Percentiles rank a stretch among this genome's conserved stretches.
These are phyloP conservation scores for Flaveria brownii DNA, from an alignment of 129 eudicot genomes.

Conservation along the genomic window DNA sequence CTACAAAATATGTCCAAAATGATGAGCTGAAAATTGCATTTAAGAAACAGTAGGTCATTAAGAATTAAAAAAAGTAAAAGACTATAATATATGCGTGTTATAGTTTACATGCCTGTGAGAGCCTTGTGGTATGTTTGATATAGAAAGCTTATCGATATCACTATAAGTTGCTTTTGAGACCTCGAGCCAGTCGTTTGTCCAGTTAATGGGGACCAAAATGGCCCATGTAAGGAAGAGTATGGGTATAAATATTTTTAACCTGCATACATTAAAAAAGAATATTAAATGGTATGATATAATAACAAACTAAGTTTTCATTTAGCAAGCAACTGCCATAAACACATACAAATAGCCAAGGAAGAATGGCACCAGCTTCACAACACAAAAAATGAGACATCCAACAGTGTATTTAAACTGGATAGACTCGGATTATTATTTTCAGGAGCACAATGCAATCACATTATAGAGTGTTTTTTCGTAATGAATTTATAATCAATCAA, in stretches of 20 bases:
- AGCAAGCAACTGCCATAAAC: background rate
- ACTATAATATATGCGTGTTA: background rate
- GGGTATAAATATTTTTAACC: conserved; percentile 89
- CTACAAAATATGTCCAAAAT: conserved; percentile 36
- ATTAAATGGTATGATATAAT: background rate
- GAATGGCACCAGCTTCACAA: background rate
- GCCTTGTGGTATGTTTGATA: conserved; percentile 76
- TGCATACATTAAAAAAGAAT: conserved; percentile 37
- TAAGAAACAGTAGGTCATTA: no score
- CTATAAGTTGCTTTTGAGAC: conserved; percentile 45
- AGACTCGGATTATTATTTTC: no score
- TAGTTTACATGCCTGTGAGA: conserved; percentile 63
- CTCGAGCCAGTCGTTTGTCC: conserved; percentile 67
- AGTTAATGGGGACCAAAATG: conserved; percentile 82
- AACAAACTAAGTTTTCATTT: background rate
- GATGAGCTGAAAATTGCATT: no score
- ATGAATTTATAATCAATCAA: no score
- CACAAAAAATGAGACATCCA: background rate
- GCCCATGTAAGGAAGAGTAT: conserved; percentile 70
- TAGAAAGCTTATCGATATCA: conserved; percentile 83
- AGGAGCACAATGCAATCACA: background rate
- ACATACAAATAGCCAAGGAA: background rate
- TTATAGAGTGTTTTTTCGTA: no score
- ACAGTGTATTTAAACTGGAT: no score
- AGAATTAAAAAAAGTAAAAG: no score